phyloP scores from a whole-genome alignment of 2,329 filamentous ascomycete species.

The Diaporthe amygdali region DNA sequence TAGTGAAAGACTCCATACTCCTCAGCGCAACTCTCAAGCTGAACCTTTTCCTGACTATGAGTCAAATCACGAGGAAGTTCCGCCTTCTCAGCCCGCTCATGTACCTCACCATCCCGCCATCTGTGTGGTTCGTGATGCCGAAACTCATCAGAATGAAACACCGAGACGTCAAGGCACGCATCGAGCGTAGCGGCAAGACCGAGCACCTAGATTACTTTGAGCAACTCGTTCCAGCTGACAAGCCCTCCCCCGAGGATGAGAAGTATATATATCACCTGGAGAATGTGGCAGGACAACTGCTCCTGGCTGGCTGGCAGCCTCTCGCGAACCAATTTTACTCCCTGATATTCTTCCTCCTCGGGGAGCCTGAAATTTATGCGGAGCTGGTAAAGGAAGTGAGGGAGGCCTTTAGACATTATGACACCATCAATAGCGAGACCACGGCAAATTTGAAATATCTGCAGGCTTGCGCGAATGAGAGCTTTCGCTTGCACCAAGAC shows the following conservation, averaged over 20 bases:
- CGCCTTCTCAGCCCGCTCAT: constrained; percentile 11
- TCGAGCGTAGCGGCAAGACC: background rate
- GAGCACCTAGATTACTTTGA: constrained; percentile 25
- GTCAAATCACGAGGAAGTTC: constrained; percentile 18
- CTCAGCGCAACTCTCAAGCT: constrained; percentile 6
- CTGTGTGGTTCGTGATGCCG: background rate
- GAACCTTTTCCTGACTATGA: constrained; percentile 18
- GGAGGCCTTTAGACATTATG: background rate
- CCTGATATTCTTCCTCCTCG: background rate
- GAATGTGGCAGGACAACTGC: constrained; percentile 17
- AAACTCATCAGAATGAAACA: constrained; percentile 2
- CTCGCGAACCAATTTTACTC: background rate
- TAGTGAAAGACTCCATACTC: constrained; percentile 12
- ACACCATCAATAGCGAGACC: background rate
- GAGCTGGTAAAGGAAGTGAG: background rate
- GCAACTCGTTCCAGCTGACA: constrained; percentile 2
- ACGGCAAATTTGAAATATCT: constrained; percentile 16
- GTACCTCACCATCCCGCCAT: constrained; percentile 21
- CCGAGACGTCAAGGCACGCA: background rate
- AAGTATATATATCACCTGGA: constrained; percentile 22
- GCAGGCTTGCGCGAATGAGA: constrained; percentile 15
- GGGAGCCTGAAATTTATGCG: background rate
- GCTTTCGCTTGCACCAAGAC: constrained; percentile 22
- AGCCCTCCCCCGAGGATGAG: background rate
- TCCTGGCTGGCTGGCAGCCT: background rate